Percentiles rank a stretch among this genome's conserved stretches.
Conservation (phyloP, 2,329 filamentous ascomycete species). For the Hypoxylon sp. region DNA sequence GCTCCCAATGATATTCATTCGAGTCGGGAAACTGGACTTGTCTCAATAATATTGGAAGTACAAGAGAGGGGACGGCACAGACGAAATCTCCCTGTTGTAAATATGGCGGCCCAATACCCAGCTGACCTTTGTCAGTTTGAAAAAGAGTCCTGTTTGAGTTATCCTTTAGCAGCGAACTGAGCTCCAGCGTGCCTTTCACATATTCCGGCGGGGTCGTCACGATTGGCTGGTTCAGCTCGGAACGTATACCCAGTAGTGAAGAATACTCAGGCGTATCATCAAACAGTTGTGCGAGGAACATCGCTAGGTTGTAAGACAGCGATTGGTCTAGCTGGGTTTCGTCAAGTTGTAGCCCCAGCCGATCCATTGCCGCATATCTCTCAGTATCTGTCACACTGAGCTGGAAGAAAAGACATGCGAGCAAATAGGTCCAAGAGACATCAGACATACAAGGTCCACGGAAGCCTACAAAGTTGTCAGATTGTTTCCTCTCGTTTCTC, state of each 20-base stretch:
- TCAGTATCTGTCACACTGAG: too few species aligned
- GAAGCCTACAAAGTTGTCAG: background rate
- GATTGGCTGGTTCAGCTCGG: background rate
- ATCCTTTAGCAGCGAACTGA: background rate
- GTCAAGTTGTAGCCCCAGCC: background rate
- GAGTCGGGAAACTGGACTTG: background rate
- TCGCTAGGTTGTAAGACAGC: too few species aligned
- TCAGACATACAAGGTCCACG: too few species aligned
- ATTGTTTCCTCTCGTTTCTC: background rate
- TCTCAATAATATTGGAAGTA: background rate
- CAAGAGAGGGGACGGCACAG: background rate
- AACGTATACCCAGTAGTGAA: background rate
- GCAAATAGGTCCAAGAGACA: too few species aligned
- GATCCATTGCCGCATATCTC: background rate
- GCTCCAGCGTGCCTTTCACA: background rate
- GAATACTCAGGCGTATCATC: too few species aligned
- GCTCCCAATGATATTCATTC: background rate
- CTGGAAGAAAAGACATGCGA: too few species aligned
- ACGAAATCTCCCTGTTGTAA: background rate
- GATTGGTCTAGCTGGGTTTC: too few species aligned
- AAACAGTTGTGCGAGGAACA: too few species aligned
- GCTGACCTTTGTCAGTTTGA: background rate
- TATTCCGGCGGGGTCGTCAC: background rate
- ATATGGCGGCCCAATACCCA: slow-evolving; percentile 1
- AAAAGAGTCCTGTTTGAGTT: background rate